Base-by-base conservation (phyloP, 2,329 filamentous ascomycete species). In the Hypoxylon sp. region DNA sequence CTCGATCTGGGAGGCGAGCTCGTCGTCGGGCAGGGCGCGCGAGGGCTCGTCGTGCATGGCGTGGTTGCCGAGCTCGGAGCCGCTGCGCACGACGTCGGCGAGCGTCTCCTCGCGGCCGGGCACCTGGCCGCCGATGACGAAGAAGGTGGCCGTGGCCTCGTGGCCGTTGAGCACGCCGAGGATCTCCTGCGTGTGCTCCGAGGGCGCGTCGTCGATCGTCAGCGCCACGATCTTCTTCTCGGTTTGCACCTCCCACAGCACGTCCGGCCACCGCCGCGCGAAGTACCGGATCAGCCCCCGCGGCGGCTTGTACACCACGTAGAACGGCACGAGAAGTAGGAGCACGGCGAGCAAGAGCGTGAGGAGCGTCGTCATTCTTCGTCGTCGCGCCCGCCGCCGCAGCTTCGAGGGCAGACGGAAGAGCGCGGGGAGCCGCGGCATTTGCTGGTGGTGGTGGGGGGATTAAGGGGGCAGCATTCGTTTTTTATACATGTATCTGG, bases 141-240 rank as follows among this genome's bases (percentile, higher is more conserved):
- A 97, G 69, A 96, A 94, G 0, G 91, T 96, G 0, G 91, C 91
- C 13, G 78, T 82, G 9, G 87, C 90, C 48, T 80, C 78, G 65
- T 90, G 79, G 16, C 76, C 75, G 43, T 77, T 74, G n/a, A 96
- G 77, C 0, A 90, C 73, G 31, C 83, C 73, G 45, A 91, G 73
- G 51, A 96, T 91, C 47, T 86, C 82, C 32, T 71, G 66, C 2
- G 91, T 95, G 69, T 89, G 79, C 31, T 79, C 71, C 1, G 88
- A 92, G 0, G 91, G 91, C 19, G 86, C 88, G 72, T 96, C 91
- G 74, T 96, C 91, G 64, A 96, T 87, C 1, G 90, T 96, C 27
- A 97, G 78, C 0, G 90, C 91, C 12, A 96, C 78, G 17, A 93
- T 72, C 65, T 87, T 89, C 36, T 81, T 73, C 6, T 73, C 63